These are phyloP conservation scores for Umbelopsis sp. DNA, from an alignment of 371 early-diverging fungal genomes.

Conservation along the genomic window DNA sequence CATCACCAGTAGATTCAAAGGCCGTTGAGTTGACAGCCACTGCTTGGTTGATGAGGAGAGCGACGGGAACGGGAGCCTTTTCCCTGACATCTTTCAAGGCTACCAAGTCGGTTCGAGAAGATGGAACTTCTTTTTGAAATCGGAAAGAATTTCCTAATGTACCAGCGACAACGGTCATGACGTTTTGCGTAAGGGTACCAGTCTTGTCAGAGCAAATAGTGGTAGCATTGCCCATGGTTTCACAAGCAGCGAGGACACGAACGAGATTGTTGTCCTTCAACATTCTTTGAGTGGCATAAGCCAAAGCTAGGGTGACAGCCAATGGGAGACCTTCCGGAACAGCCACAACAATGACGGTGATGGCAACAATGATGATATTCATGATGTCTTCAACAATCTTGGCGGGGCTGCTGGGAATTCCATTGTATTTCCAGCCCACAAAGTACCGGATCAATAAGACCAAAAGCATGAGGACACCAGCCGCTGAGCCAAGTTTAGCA, in stretches of 20 bases:
- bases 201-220: constrained; percentile 93
- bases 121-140: constrained; percentile 45
- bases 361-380: constrained; percentile 67
- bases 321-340: constrained; percentile 85
- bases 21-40: constrained; percentile 84
- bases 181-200: constrained; percentile 89
- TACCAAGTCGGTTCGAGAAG: constrained; percentile 36
- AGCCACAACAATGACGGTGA: constrained; percentile 78
- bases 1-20: constrained; percentile 67
- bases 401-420: constrained; percentile 26
- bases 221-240: constrained; percentile 94
- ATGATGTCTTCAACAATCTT: constrained; percentile 52
- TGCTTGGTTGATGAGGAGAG: constrained; percentile 61
- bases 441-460: constrained; percentile 68
- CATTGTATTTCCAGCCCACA: constrained; percentile 39
- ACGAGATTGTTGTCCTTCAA: constrained; percentile 91
- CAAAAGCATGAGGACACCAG: constrained; percentile 70
- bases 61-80: constrained; percentile 46
- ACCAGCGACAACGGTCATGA: constrained; percentile 85
- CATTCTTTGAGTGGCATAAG: constrained; percentile 85
- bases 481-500: constrained; percentile 70
- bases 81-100: constrained; percentile 36
- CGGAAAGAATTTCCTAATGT: constrained; percentile 55
- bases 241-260: constrained; percentile 86
- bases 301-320: constrained; percentile 78